phyloP scores from a whole-genome alignment of 148 eudicot species.

The Spergularia marina region DNA sequence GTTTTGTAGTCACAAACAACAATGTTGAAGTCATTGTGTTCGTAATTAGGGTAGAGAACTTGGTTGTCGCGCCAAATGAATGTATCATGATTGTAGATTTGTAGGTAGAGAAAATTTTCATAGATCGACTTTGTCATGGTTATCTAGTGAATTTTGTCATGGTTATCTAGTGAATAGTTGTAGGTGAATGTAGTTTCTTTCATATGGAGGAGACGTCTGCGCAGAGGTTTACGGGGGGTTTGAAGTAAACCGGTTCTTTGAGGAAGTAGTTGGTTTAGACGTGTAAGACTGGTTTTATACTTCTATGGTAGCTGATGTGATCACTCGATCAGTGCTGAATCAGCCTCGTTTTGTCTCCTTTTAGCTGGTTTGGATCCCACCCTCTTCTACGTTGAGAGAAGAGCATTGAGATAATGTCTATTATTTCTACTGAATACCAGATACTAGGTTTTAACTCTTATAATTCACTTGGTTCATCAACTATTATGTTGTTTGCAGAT shows the following conservation, averaged over 20 bases:
- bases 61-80: neutral
- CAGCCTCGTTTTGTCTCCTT: neutral
- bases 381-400: neutral
- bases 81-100: neutral
- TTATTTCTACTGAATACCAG: neutral
- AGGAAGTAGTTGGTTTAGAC: neutral
- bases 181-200: neutral
- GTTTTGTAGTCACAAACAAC: neutral
- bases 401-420: neutral
- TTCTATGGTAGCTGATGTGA: neutral
- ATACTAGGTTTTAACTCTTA: neutral
- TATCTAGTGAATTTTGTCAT: neutral
- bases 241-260: neutral
- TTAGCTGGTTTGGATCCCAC: neutral
- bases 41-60: neutral
- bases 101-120: neutral
- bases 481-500: slow-evolving; percentile 38
- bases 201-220: neutral
- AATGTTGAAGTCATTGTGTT: neutral
- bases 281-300: neutral
- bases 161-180: neutral
- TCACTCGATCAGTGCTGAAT: neutral
- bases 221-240: neutral
- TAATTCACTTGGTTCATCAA: neutral
- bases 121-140: neutral